phyloP scores from a whole-genome alignment of 2,329 filamentous ascomycete species.

The Fusarium sp. region DNA sequence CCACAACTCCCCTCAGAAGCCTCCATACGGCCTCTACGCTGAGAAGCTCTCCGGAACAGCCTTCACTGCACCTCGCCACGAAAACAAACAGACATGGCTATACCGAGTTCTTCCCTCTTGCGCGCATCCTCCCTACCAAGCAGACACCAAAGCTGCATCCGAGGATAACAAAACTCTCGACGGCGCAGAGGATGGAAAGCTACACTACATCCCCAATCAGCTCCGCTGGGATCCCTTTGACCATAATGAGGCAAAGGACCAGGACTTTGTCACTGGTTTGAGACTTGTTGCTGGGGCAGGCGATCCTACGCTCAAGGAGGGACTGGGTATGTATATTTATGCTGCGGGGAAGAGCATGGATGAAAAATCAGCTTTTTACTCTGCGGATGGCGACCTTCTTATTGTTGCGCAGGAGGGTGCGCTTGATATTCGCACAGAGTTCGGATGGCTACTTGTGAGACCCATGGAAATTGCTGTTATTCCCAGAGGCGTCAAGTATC shows the following conservation, averaged over 20 bases:
- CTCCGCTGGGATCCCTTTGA: slow-evolving; percentile 87
- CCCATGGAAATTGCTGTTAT: slow-evolving; percentile 84
- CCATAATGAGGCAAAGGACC: slow-evolving; percentile 66
- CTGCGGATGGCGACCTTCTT: slow-evolving; percentile 82
- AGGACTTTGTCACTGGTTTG: slow-evolving; percentile 68
- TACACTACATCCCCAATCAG: slow-evolving; percentile 74
- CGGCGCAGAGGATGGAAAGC: slow-evolving; percentile 38
- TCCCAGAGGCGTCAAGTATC: slow-evolving; percentile 79
- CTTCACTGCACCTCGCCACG: slow-evolving; percentile 75
- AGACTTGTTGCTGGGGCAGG: slow-evolving; percentile 83
- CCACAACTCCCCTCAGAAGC: slow-evolving; percentile 85
- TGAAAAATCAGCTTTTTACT: slow-evolving; percentile 82
- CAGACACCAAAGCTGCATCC: slow-evolving; percentile 52
- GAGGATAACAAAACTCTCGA: slow-evolving; percentile 45
- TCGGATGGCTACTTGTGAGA: slow-evolving; percentile 79
- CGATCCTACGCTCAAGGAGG: slow-evolving; percentile 81
- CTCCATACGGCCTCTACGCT: slow-evolving; percentile 81
- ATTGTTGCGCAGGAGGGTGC: slow-evolving; percentile 81
- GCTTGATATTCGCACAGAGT: slow-evolving; percentile 81
- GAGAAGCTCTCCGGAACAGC: slow-evolving; percentile 81
- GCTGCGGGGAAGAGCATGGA: slow-evolving; percentile 83
- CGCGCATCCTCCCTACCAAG: slow-evolving; percentile 67
- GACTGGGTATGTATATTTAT: slow-evolving; percentile 84
- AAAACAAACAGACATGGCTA: slow-evolving; percentile 79
- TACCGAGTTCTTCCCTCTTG: slow-evolving; percentile 77